phyloP scores from a whole-genome alignment of 2,329 filamentous ascomycete genomes.

The Beauveria sp. region DNA sequence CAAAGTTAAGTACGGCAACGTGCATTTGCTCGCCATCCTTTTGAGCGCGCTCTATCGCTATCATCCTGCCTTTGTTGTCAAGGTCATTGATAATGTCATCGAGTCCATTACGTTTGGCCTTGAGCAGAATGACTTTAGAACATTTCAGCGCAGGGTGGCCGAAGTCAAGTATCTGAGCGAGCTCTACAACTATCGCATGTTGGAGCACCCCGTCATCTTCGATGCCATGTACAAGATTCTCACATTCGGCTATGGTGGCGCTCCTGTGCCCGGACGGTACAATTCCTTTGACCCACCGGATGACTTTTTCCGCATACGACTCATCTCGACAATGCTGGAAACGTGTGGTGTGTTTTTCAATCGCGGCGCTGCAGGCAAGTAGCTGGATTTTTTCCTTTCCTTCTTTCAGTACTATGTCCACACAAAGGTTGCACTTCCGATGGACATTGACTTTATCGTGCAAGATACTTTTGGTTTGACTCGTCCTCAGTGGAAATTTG shows the following conservation, averaged over 20 bases:
- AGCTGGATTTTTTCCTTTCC: conserved; percentile 92
- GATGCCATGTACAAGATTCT: conserved; percentile 91
- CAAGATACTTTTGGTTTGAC: conserved; percentile 84
- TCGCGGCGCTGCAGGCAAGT: conserved; percentile 87
- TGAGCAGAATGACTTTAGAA: conserved; percentile 95
- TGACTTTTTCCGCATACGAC: conserved; percentile 90
- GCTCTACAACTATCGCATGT: conserved; percentile 94
- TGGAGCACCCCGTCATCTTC: conserved; percentile 92
- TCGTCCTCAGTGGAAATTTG: conserved; percentile 87
- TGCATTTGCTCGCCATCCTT: conserved; percentile 85
- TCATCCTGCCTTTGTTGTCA: conserved; percentile 82
- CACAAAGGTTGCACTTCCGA: conserved; percentile 80
- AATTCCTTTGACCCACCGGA: conserved; percentile 81
- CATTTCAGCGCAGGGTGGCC: conserved; percentile 87
- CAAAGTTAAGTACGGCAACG: conserved; percentile 96
- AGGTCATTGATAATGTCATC: conserved; percentile 84
- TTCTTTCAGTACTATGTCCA: conserved; percentile 97
- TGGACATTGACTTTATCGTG: conserved; percentile 96
- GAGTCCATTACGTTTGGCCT: conserved; percentile 83
- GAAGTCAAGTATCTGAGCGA: conserved; percentile 96
- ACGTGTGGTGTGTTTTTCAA: conserved; percentile 96
- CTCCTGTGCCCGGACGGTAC: conserved; percentile 67
- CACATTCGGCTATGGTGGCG: conserved; percentile 85
- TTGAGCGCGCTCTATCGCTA: conserved; percentile 84
- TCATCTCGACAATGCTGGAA: conserved; percentile 83